Evolutionary conservation across 345 rosid species (phyloP).

Genomic region (Passiflora organensis): DNA sequence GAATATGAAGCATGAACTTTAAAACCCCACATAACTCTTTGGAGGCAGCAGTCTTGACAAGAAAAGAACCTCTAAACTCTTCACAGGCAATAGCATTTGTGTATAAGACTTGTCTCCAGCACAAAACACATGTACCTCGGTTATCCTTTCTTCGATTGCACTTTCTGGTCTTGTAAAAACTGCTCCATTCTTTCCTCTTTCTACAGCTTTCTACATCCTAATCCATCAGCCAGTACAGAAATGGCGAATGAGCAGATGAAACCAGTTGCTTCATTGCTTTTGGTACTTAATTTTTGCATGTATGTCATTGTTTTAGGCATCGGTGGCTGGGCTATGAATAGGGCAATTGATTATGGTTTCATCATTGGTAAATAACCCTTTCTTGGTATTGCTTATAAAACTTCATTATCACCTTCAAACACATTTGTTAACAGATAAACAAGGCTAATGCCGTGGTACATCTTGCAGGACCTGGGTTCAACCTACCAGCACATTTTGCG

Average conservation of each 20-base stretch:
- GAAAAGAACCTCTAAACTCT: slow-evolving; percentile 68
- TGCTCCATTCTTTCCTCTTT: slow-evolving; percentile 4
- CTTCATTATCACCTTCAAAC: no score
- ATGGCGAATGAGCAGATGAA: slow-evolving; percentile 56
- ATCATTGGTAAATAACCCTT: slow-evolving; percentile 52
- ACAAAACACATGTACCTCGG: no score
- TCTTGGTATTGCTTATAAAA: neutral
- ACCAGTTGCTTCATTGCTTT: slow-evolving; percentile 49
- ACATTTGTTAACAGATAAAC: no score
- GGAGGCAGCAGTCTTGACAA: slow-evolving; percentile 54
- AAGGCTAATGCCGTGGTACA: no score
- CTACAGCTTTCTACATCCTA: slow-evolving; percentile 15
- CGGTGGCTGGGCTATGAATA: slow-evolving; percentile 80
- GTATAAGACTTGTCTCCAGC: no score
- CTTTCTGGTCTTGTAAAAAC: slow-evolving; percentile 3
- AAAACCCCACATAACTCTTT: slow-evolving; percentile 45
- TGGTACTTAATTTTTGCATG: slow-evolving; percentile 75
- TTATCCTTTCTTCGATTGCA: slow-evolving; percentile 7
- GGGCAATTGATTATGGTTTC: slow-evolving; percentile 75
- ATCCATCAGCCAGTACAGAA: slow-evolving; percentile 6
- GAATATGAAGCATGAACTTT: slow-evolving; percentile 55
- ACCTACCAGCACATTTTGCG: slow-evolving; percentile 86
- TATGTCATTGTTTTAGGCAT: slow-evolving; percentile 62
- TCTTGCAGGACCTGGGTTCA: slow-evolving; percentile 53
- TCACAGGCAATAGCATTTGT: slow-evolving; percentile 16